These are phyloP conservation scores for Metschnikowia borealis DNA, from an alignment of 805 yeast genomes.

Conservation along the genomic window DNA sequence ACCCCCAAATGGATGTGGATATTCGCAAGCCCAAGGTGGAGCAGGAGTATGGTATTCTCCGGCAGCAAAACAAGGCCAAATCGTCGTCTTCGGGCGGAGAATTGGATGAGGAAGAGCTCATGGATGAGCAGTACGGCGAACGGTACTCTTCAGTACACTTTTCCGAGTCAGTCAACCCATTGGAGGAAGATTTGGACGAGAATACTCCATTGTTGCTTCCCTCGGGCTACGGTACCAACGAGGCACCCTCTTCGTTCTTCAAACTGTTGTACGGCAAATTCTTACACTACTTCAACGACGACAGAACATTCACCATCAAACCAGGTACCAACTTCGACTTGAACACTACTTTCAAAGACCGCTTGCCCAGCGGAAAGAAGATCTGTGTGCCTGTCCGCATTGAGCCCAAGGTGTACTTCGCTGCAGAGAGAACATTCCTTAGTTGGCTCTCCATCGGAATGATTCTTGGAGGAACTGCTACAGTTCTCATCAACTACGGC, in stretches of 20 bases:
- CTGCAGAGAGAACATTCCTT: slow-evolving; percentile 91
- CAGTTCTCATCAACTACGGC: slow-evolving; percentile 82
- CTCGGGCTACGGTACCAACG: slow-evolving; percentile 25
- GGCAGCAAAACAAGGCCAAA: slow-evolving; percentile 32
- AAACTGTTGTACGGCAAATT: slow-evolving; percentile 32
- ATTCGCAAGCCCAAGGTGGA: slow-evolving; percentile 79
- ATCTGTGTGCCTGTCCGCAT: slow-evolving; percentile 93
- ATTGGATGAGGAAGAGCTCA: slow-evolving; percentile 67
- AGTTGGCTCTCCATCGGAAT: slow-evolving; percentile 92
- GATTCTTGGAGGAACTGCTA: slow-evolving; percentile 84
- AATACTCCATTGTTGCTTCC: slow-evolving; percentile 41
- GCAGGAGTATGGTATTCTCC: slow-evolving; percentile 60
- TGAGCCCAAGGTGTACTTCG: slow-evolving; percentile 98
- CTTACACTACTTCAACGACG: slow-evolving; percentile 41
- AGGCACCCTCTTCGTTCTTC: slow-evolving; percentile 31
- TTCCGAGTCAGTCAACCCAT: slow-evolving; percentile 43
- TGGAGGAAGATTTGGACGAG: slow-evolving; percentile 50
- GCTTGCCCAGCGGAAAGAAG: slow-evolving; percentile 83
- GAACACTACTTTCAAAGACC: slow-evolving; percentile 44
- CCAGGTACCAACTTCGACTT: slow-evolving; percentile 44
- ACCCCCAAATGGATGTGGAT: slow-evolving; percentile 94
- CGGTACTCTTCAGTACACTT: slow-evolving; percentile 38
- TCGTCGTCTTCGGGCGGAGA: slow-evolving; percentile 50
- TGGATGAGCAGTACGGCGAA: slow-evolving; percentile 28
- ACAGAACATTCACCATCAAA: slow-evolving; percentile 42